Evolutionary conservation across 768 basidiomycete species (phyloP).

Genomic region (Suillus luteus): DNA sequence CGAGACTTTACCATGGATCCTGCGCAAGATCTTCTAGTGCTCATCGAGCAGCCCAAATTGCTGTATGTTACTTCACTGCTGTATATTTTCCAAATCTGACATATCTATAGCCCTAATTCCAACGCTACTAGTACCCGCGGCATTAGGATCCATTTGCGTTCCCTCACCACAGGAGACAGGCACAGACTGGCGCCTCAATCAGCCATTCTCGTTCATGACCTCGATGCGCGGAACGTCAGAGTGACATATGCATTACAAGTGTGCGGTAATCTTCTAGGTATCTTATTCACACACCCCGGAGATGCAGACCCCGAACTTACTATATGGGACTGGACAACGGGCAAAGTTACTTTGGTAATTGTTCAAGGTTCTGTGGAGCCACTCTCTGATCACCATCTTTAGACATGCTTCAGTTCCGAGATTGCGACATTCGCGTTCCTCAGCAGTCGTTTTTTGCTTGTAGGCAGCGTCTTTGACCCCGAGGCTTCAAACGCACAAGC

Average conservation of each 20-base stretch:
- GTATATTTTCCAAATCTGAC: conserved; percentile 6
- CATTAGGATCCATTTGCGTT: conserved; percentile 44
- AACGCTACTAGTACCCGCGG: conserved; percentile 1
- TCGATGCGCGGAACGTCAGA: conserved; percentile 21
- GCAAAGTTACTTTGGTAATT: conserved; percentile 47
- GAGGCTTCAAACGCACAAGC: conserved; percentile 26
- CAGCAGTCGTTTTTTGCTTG: conserved; percentile 41
- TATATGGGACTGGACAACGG: conserved; percentile 72
- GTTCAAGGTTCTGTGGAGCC: neutral
- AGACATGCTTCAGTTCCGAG: conserved; percentile 34
- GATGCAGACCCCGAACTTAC: conserved; percentile 46
- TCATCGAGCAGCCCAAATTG: conserved; percentile 41
- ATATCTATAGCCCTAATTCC: conserved; percentile 9
- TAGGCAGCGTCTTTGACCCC: conserved; percentile 31
- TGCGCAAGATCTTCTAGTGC: conserved; percentile 62
- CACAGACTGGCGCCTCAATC: conserved; percentile 46
- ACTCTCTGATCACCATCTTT: conserved; percentile 8
- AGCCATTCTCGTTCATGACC: conserved; percentile 32
- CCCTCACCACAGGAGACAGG: conserved; percentile 44
- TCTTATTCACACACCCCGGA: conserved; percentile 44
- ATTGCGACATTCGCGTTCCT: conserved; percentile 46
- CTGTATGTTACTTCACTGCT: conserved; percentile 32
- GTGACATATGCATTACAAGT: conserved; percentile 55
- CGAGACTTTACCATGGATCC: conserved; percentile 70
- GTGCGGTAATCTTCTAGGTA: conserved; percentile 50